Evolutionary conservation across 2,329 filamentous ascomycete species (phyloP), one percentile per base, ranked within the genome.

Genomic region (Hypomyces rosellus): DNA sequence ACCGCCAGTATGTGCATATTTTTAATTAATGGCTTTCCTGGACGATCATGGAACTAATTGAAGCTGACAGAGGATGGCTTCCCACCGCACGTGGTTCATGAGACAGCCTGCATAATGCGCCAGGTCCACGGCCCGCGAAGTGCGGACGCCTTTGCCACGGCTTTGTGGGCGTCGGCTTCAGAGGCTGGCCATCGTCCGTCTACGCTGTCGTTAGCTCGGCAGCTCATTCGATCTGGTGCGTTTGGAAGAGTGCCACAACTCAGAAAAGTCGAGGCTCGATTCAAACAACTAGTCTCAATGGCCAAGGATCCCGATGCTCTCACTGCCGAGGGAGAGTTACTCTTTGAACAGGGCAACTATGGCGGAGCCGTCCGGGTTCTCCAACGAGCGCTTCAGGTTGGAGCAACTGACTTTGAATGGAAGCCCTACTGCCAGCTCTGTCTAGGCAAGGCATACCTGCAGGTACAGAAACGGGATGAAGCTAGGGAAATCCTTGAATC

Each of bases 261-360:
- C 12, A 48, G 20, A 6, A 49, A 48, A 4, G 45, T 58, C 3
- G 63, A 68, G 46, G 45, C 52, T 1, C 63, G 61, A 14, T 69
- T 69, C 55, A 59, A 55, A 53, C 45, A 60, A 22, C 54, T 72
- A 9, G 57, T 69, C 25, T 40, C 55, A 12, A 49, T 54, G 30
- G 63, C 59, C 22, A 59, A 55, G n/a, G 60, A 72, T 36, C 58
- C 66, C 3, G 59, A 72, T 41, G 70, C 67, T 33, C 57, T 71
- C 18, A 62, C 64, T 4, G 56, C 62, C 8, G 61, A 70, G 39
- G 70, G 64, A 14, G 60, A 64, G 47, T 22, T 57, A 22, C 60
- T 66, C 12, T 59, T 58, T 44, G 42, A 45, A 22, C 53, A 58
- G 37, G 60, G 58, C 5, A 60, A 56, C 34, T 61, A 59, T 46